Evolutionary conservation across 306 rosid genomes (phyloP), one percentile per base, ranked within the genome.

Genomic region (Amphicarpaea edgeworthii): DNA sequence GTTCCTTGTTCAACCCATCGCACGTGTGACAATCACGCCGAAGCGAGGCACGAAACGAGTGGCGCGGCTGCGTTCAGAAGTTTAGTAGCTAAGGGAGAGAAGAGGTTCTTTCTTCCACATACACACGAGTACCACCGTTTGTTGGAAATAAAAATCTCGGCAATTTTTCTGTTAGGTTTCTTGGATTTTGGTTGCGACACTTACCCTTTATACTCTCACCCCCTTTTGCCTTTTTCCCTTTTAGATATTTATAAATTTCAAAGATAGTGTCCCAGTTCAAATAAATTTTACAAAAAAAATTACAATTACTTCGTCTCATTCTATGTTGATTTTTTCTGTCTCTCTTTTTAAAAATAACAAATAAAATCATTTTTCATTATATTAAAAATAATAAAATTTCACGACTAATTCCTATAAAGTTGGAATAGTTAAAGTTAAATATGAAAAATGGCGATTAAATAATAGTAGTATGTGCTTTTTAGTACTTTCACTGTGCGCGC

Each of bases 41-140:
- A 34, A 5, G 38, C 38, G 7, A 28, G 32, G 32, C 32, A 28
- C 4, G 3, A 58, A 85, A 88, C 68, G 90, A 79, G 88, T 68
- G 81, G 81, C 30, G 72, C 1, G 46, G 50, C 3, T 58, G 64
- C 64, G 65, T 58, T 58, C 5, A 2, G 15, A 4, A 20, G 12
- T 47, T 47, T 9, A 19, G 61, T 9, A 19, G 61, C 30, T 49
- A 68, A 70, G 34, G 8, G 19, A 8, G 6, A 46, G 19, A 46
- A 20, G 2, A 3, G n/a, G 2, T 19, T 11, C 32, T 11, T 41
- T 20, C 71, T 41, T 41, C 34, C 71, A 21, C 53, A 21, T 6
- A 21, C 37, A 15, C n/a, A 42, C 34, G 7, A 24, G 15, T 14
- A 7, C 5, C 49, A 75, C 79, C 17, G 45, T 63, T 50, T 8